Base-by-base conservation (phyloP, 306 rosid genomes). In the Castanea crenata region DNA sequence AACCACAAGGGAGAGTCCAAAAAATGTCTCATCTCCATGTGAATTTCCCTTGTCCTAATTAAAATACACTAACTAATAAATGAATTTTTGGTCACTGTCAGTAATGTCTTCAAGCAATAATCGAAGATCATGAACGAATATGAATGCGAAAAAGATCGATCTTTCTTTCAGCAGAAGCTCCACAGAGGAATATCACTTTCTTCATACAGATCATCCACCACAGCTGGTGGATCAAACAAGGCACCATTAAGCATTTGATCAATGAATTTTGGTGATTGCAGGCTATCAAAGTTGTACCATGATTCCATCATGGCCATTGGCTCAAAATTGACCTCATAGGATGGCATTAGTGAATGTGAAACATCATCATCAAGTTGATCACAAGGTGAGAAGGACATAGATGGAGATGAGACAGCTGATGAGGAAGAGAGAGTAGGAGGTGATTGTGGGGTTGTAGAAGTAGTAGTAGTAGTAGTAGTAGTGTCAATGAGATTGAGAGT, bases 121-220 rank as follows among this genome's bases (percentile, higher is more conserved):
- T 52, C 4, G 74, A 75, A 80, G 81, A 83, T 83, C 74, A 41
- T 71, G 52, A 84, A 87, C 79, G 80, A 89, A 89, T 78, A 83
- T 79, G 81, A 90, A 86, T 80, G 54, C 55, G 20, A 35, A 31
- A 78, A 49, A 64, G 38, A 56, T 69, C 3, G 68, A 5, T 46
- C 15, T 65, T 54, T 19, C 46, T 4, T 70, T 91, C 87, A 94
- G 83, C 93, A 87, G 92, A 95, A 96, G 83, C 87, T 93, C 99
- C 99, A 96, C 82, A 96, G 79, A 57, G 78, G 82, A 84, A 96
- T 88, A 55, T 93, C 98, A 72, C 82, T 85, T 80, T 96, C 99
- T 81, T 91, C 99, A 20, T 88, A 91, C 27, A 86, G 68, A 80
- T 91, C 97, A 78, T 87, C 82, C 7, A 84, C 23, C 7, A 84